Conservation (phyloP, 805 yeast species). For the Metahyphopichia silvanorum region DNA sequence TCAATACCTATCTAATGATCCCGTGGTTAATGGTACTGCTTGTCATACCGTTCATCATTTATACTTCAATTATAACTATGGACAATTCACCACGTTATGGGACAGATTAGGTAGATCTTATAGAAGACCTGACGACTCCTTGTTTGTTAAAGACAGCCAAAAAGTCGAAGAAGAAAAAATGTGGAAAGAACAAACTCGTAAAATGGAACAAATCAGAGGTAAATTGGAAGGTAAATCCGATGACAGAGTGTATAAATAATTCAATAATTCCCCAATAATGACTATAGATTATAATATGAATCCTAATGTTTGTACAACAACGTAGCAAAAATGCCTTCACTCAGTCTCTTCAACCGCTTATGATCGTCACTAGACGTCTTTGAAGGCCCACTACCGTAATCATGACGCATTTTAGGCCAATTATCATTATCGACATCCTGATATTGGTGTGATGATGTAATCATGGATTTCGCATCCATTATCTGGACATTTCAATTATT, state of each 20-base stretch:
- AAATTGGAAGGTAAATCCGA: constrained; percentile 75
- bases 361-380: no score
- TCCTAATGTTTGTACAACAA: no score
- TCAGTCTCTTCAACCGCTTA: no score
- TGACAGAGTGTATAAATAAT: constrained; percentile 63
- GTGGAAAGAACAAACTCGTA: constrained; percentile 67
- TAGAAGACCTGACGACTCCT: constrained; percentile 84
- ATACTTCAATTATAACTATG: constrained; percentile 96
- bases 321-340: no score
- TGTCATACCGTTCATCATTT: constrained; percentile 97
- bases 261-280: no score
- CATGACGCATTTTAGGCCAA: no score
- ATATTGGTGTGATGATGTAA: no score
- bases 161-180: constrained; percentile 54
- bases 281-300: no score
- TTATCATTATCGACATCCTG: no score
- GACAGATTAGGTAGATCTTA: constrained; percentile 93
- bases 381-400: no score
- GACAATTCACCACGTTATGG: constrained; percentile 98
- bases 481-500: no score
- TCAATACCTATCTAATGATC: constrained; percentile 88
- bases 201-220: constrained; percentile 76
- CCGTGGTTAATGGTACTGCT: constrained; percentile 95
- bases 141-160: constrained; percentile 56
- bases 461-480: no score